These are phyloP conservation scores for Oryza glaberrima DNA, from an alignment of 176 grass and related monocot genomes.

Conservation along the genomic window DNA sequence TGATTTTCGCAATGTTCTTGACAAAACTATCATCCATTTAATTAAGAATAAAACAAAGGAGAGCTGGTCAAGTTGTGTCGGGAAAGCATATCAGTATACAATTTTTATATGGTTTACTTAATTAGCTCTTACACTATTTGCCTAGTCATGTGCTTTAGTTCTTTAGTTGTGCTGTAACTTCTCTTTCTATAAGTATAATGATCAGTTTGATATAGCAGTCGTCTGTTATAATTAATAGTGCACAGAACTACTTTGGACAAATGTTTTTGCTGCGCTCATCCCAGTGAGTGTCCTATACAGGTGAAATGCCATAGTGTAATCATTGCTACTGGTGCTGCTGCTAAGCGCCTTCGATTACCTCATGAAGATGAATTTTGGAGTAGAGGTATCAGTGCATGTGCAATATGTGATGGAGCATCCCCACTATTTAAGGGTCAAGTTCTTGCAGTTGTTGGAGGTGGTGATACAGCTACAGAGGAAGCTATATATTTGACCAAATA, in stretches of 20 bases:
- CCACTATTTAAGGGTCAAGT: conserved; percentile 87
- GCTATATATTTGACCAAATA: conserved; percentile 98
- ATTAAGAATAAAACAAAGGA: not conserved
- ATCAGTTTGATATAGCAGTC: not conserved
- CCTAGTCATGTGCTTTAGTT: not conserved
- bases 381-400: conserved; percentile 96
- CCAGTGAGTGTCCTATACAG: conserved; percentile 49
- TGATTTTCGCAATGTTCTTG: not conserved
- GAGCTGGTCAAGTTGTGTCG: not conserved
- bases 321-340: conserved; percentile 92
- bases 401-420: conserved; percentile 98
- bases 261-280: conserved; percentile 31
- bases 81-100: not conserved
- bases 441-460: conserved; percentile 94
- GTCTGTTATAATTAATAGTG: not conserved
- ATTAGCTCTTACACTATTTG: not conserved
- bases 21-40: not conserved
- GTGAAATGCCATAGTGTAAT: conserved; percentile 89
- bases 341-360: conserved; percentile 75
- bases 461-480: conserved; percentile 94
- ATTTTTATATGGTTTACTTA: conserved; percentile 20
- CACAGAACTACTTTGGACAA: not conserved
- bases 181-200: not conserved
- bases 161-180: conserved; percentile 2
- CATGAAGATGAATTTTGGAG: conserved; percentile 99